Evolutionary conservation across 768 basidiomycete species (phyloP).

Genomic region (Mycena polygramma): DNA sequence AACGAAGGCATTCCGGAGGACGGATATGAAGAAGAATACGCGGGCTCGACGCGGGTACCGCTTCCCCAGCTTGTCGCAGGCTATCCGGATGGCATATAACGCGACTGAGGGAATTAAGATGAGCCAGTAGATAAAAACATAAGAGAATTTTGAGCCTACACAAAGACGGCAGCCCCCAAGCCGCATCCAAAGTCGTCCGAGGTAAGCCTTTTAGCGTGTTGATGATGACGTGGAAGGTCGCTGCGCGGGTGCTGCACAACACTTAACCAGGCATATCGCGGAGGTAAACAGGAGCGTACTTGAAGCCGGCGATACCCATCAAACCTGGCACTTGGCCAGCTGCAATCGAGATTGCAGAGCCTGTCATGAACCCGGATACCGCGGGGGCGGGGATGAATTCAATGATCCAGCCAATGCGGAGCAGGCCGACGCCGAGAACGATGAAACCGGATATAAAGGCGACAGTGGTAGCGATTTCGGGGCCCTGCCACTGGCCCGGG

Average conservation of each 20-base stretch:
- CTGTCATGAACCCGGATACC: constrained; percentile 95
- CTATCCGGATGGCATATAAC: constrained; percentile 77
- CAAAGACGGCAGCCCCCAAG: constrained; percentile 88
- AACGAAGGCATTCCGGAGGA: constrained; percentile 88
- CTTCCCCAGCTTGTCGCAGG: constrained; percentile 63
- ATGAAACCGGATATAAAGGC: constrained; percentile 94
- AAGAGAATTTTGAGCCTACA: not conserved
- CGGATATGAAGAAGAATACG: constrained; percentile 81
- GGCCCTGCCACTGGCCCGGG: constrained; percentile 70
- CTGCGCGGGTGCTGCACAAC: constrained; percentile 78
- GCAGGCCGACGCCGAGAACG: constrained; percentile 88
- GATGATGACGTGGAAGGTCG: constrained; percentile 91
- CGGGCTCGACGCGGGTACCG: constrained; percentile 77
- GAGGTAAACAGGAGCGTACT: constrained; percentile 60
- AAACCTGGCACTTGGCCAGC: constrained; percentile 90
- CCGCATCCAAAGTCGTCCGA: constrained; percentile 81
- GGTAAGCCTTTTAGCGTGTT: constrained; percentile 91
- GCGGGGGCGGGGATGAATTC: constrained; percentile 93
- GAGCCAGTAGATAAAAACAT: not conserved
- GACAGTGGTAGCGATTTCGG: constrained; percentile 86
- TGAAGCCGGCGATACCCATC: constrained; percentile 88
- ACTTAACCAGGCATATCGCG: constrained; percentile 23
- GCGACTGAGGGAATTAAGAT: constrained; percentile 44
- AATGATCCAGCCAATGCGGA: constrained; percentile 93
- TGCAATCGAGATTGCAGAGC: constrained; percentile 75